Conservation (phyloP, 805 yeast species). For the Kuraishia ogatae region DNA sequence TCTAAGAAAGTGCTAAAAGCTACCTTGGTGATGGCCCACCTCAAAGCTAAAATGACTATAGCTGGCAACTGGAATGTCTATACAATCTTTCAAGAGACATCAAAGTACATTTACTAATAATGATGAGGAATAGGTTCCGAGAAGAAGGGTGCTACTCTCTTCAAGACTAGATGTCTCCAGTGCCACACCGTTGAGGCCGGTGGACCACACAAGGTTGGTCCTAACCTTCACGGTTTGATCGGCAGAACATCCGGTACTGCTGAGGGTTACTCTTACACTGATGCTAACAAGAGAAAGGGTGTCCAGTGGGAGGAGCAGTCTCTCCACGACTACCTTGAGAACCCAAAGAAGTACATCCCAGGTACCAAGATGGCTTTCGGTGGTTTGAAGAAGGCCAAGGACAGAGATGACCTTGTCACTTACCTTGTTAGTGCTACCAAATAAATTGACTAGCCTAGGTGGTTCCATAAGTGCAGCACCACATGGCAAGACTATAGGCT, state of each 20-base stretch:
- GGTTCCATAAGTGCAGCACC: background rate
- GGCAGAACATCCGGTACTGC: conserved; percentile 92
- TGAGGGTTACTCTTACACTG: conserved; percentile 92
- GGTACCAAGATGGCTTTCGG: conserved; percentile 99
- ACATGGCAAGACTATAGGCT: background rate
- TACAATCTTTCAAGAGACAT: no score
- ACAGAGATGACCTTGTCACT: conserved; percentile 93
- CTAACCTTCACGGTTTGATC: conserved; percentile 91
- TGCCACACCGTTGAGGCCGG: conserved; percentile 96
- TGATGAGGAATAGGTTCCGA: conserved; percentile 40
- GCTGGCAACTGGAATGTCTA: background rate
- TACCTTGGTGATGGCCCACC: no score
- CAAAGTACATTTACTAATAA: conserved; percentile 6
- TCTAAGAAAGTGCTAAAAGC: no score
- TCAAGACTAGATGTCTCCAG: conserved; percentile 98
- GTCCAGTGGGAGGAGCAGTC: conserved; percentile 82
- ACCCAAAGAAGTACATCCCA: conserved; percentile 99
- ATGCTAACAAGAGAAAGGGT: conserved; percentile 95
- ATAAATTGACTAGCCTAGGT: conserved; percentile 12
- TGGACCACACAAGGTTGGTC: conserved; percentile 98
- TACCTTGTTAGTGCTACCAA: conserved; percentile 57
- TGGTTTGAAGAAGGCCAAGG: conserved; percentile 98
- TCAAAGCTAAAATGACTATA: background rate
- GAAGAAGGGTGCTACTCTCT: conserved; percentile 94
- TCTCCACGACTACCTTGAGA: conserved; percentile 92